These are phyloP conservation scores for Syzygium jambos DNA, from an alignment of 345 rosid genomes.

Conservation along the genomic window DNA sequence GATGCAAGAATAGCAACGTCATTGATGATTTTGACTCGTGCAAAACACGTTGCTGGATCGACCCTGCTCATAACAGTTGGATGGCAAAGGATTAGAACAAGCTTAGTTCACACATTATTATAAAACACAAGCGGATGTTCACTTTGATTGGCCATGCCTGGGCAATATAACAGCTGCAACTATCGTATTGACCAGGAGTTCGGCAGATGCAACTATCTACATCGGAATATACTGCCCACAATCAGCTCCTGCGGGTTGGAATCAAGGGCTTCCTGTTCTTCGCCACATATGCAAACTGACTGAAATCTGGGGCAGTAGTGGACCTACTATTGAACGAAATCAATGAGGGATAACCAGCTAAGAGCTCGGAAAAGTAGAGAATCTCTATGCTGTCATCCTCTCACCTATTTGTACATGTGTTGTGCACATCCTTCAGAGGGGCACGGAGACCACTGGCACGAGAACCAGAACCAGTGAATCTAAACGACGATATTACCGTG, in stretches of 20 bases:
- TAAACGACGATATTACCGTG: slow-evolving; percentile 61
- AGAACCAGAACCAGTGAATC: slow-evolving; percentile 55
- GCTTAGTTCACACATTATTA: neutral
- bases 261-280: slow-evolving; percentile 15
- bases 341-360: neutral
- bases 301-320: slow-evolving; percentile 35
- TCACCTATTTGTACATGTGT: slow-evolving; percentile 42
- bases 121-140: neutral
- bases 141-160: neutral
- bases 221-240: neutral
- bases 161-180: neutral
- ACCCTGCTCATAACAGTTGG: neutral
- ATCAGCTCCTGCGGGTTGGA: slow-evolving; percentile 25
- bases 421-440: slow-evolving; percentile 63
- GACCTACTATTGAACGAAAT: slow-evolving; percentile 24
- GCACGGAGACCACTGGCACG: slow-evolving; percentile 95
- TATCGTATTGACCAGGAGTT: neutral
- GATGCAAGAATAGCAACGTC: neutral
- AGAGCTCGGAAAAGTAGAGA: neutral
- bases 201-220: neutral
- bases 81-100: neutral
- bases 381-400: neutral
- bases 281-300: slow-evolving; percentile 52
- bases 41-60: neutral
- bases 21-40: neutral